phyloP scores from a whole-genome alignment of 2,329 filamentous ascomycete genomes.

The Colletotrichum eleusines region DNA sequence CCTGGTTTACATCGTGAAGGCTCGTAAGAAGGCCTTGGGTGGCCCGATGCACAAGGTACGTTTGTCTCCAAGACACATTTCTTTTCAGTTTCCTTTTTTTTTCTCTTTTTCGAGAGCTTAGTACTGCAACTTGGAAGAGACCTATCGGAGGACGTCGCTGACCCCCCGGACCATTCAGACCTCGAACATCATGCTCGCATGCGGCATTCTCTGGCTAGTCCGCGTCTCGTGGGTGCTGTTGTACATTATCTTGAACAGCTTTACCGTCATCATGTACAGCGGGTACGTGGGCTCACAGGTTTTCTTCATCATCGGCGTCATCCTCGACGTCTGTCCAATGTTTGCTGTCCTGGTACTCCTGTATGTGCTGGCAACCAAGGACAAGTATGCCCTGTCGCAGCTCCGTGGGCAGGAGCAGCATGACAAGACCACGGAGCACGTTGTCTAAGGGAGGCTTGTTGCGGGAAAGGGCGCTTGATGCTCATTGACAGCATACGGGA shows the following conservation, averaged over 20 bases:
- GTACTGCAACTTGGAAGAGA: neutral
- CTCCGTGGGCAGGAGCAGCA: constrained; percentile 34
- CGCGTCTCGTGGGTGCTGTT: neutral
- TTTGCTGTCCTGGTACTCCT: constrained; percentile 46
- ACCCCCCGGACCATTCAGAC: neutral
- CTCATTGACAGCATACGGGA: no score
- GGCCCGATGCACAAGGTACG: constrained; percentile 27
- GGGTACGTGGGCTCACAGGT: no score
- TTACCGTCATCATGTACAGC: no score
- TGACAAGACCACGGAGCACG: constrained; percentile 24
- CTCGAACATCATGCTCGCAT: neutral
- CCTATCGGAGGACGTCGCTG: neutral
- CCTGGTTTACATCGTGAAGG: constrained; percentile 22
- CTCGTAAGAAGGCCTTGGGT: constrained; percentile 25
- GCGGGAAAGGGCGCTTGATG: neutral
- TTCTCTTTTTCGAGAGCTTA: constrained; percentile 20
- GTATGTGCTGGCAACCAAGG: constrained; percentile 47
- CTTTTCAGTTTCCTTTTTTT: no score
- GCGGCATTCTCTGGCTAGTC: neutral
- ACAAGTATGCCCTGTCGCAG: constrained; percentile 47
- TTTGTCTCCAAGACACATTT: neutral
- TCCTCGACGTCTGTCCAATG: constrained; percentile 45
- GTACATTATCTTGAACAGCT: neutral
- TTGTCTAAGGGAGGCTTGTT: constrained; percentile 19
- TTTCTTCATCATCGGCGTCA: constrained; percentile 43